Evolutionary conservation across 768 basidiomycete species (phyloP).

Genomic region (Boletus rufocinnamomeus): DNA sequence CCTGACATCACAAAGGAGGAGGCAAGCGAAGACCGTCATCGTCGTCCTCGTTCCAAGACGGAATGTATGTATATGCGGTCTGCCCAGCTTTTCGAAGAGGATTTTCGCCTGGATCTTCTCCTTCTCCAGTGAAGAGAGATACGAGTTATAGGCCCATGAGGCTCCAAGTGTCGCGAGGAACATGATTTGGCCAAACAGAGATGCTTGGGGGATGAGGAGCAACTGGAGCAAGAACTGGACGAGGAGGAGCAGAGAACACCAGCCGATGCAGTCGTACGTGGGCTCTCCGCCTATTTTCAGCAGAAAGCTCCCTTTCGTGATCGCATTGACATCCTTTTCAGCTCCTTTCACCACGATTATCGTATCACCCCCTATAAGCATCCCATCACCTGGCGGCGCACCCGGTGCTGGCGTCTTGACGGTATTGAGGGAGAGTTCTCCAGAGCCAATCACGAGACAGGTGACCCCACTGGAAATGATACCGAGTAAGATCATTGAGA

Average conservation of each 20-base stretch:
- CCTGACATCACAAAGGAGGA: constrained; percentile 29
- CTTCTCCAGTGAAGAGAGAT: constrained; percentile 40
- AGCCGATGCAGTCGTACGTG: constrained; percentile 26
- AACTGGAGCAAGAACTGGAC: constrained; percentile 38
- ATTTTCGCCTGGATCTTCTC: constrained; percentile 30
- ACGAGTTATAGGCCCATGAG: constrained; percentile 40
- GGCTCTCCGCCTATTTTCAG: constrained; percentile 19
- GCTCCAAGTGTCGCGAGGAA: constrained; percentile 34
- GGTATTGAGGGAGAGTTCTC: constrained; percentile 20
- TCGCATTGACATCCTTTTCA: constrained; percentile 33
- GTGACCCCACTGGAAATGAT: constrained; percentile 36
- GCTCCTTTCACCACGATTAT: constrained; percentile 34
- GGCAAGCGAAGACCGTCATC: constrained; percentile 29
- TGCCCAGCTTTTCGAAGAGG: constrained; percentile 18
- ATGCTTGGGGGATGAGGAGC: constrained; percentile 37
- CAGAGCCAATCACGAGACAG: constrained; percentile 34
- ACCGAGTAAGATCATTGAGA: constrained; percentile 36
- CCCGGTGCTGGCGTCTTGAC: constrained; percentile 24
- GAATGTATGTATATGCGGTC: constrained; percentile 22
- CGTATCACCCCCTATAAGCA: constrained; percentile 26
- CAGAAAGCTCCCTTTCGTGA: constrained; percentile 35
- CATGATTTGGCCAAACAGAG: constrained; percentile 39
- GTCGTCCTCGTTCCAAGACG: constrained; percentile 25
- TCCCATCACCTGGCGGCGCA: constrained; percentile 35
- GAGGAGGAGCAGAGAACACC: constrained; percentile 35